phyloP scores from a whole-genome alignment of 1,284 basidiomycete species.

The Ganoderma meredithae region DNA sequence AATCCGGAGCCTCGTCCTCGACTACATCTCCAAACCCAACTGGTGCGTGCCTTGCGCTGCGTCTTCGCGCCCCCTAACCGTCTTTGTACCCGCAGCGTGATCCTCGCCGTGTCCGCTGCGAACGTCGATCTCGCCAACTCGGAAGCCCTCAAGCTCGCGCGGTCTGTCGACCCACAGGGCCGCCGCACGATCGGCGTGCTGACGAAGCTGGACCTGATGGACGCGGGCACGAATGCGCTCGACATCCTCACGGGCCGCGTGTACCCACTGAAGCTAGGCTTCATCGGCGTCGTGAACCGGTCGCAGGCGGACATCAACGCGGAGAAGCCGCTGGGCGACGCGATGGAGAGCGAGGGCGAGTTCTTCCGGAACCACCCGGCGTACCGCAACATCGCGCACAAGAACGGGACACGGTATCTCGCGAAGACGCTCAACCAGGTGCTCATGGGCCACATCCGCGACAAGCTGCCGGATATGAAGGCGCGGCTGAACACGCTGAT shows the following conservation, averaged over 20 bases:
- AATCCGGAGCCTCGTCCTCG: conserved; percentile 92
- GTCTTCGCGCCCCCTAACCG: not conserved
- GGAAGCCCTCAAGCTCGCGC: conserved; percentile 95
- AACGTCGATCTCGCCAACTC: conserved; percentile 99
- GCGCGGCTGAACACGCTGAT: conserved; percentile 97
- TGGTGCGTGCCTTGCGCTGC: conserved; percentile 61
- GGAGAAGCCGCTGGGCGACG: conserved; percentile 87
- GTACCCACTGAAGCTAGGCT: conserved; percentile 97
- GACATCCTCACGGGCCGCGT: conserved; percentile 97
- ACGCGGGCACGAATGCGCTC: conserved; percentile 96
- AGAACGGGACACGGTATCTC: conserved; percentile 95
- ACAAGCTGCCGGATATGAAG: conserved; percentile 99
- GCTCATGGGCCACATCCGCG: conserved; percentile 96
- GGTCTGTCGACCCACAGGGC: conserved; percentile 94
- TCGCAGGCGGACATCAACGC: conserved; percentile 98
- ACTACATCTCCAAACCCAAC: conserved; percentile 97
- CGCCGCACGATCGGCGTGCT: conserved; percentile 95
- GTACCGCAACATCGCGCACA: conserved; percentile 96
- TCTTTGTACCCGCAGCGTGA: conserved; percentile 66
- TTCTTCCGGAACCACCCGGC: conserved; percentile 93
- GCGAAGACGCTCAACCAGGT: conserved; percentile 96
- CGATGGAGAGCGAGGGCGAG: conserved; percentile 86
- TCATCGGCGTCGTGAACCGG: conserved; percentile 97
- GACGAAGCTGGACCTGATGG: conserved; percentile 98
- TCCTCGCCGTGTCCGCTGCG: conserved; percentile 95